A percentile compares a stretch with the other conserved stretches of the same genome.
Conservation (phyloP, 768 basidiomycete genomes). For the Boletus sensibilis region DNA sequence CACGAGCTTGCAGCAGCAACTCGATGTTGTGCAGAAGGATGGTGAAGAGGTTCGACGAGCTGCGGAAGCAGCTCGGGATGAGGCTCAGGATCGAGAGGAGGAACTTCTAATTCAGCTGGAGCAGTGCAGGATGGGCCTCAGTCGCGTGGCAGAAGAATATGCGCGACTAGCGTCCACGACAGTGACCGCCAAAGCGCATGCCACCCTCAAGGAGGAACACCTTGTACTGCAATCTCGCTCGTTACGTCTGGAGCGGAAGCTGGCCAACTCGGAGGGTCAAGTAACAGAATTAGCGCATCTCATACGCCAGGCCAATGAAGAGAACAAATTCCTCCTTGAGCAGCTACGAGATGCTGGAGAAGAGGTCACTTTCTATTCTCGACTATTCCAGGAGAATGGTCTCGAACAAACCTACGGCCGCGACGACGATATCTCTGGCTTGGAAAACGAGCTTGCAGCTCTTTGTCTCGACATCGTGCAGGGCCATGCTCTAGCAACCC, state of each 20-base stretch:
- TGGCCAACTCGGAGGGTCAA: constrained; percentile 66
- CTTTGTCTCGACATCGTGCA: constrained; percentile 20
- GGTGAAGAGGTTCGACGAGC: constrained; percentile 34
- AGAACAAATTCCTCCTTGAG: constrained; percentile 43
- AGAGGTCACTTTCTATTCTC: constrained; percentile 17
- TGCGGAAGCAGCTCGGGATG: constrained; percentile 32
- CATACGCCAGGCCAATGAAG: constrained; percentile 55
- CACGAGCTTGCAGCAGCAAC: constrained; percentile 36
- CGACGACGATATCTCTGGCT: constrained; percentile 4
- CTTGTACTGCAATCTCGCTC: constrained; percentile 40
- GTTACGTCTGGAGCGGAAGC: constrained; percentile 62
- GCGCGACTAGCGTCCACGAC: constrained; percentile 47
- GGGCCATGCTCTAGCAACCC: constrained; percentile 4
- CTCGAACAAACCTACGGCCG: background rate
- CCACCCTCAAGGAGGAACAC: constrained; percentile 42
- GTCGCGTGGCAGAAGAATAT: constrained; percentile 53
- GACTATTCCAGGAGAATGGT: constrained; percentile 8
- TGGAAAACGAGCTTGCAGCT: constrained; percentile 19
- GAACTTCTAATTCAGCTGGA: constrained; percentile 51
- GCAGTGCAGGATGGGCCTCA: constrained; percentile 45
- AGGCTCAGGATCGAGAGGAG: constrained; percentile 41
- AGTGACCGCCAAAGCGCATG: constrained; percentile 38
- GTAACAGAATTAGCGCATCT: constrained; percentile 63
- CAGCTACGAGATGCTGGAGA: constrained; percentile 19
- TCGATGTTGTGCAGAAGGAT: constrained; percentile 39